Conservation (phyloP, 75 land plant genomes). For the Larix kaempferi region DNA sequence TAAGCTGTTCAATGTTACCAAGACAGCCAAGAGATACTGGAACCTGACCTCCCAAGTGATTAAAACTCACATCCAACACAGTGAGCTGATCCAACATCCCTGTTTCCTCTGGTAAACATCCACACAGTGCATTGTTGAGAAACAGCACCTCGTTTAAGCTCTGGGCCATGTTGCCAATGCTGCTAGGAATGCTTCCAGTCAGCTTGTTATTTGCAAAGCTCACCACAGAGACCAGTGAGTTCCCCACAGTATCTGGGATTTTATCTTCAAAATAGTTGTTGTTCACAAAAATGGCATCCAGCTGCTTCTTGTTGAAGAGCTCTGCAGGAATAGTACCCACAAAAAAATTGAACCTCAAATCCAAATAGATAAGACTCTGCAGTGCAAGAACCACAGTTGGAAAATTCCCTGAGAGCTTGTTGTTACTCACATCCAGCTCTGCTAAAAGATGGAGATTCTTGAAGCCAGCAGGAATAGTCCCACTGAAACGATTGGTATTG, state of each 20-base stretch:
- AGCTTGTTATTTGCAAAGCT: constrained; percentile 79
- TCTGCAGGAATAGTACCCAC: constrained; percentile 52
- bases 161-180: constrained; percentile 43
- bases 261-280: constrained; percentile 60
- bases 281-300: constrained; percentile 91
- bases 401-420: constrained; percentile 71
- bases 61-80: constrained; percentile 80
- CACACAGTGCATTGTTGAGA: constrained; percentile 68
- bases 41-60: constrained; percentile 55
- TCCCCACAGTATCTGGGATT: constrained; percentile 66
- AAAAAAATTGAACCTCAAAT: constrained; percentile 79
- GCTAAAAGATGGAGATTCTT: constrained; percentile 28
- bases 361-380: constrained; percentile 66
- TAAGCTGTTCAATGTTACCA: constrained; percentile 49
- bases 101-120: constrained; percentile 65
- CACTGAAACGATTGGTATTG: constrained; percentile 74
- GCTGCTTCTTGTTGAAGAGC: constrained; percentile 49
- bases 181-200: constrained; percentile 56
- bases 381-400: constrained; percentile 46
- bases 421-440: constrained; percentile 91
- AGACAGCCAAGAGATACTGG: constrained; percentile 60
- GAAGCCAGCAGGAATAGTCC: constrained; percentile 58
- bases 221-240: constrained; percentile 75
- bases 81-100: constrained; percentile 39
- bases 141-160: constrained; percentile 65